phyloP scores from a whole-genome alignment of 768 basidiomycete species.

The Paxillus rubicundulus region DNA sequence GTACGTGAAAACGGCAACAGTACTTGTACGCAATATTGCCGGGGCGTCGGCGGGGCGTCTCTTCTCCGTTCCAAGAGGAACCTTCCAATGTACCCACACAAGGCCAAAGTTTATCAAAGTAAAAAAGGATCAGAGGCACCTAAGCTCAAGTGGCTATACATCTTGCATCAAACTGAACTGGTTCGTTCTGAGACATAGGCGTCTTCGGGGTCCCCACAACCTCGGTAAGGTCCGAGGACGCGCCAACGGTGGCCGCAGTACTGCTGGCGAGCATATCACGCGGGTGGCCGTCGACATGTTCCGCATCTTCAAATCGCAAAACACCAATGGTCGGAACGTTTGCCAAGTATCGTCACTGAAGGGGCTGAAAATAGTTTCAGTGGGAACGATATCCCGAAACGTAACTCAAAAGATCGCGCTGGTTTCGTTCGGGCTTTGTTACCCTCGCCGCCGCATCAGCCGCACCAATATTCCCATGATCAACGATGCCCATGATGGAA shows the following conservation, averaged over 20 bases:
- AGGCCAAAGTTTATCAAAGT: slow-evolving; percentile 3
- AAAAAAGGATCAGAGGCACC: slow-evolving; percentile 7
- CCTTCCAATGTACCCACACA: slow-evolving; percentile 4
- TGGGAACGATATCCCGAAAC: slow-evolving; percentile 24
- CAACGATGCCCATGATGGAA: slow-evolving; percentile 8
- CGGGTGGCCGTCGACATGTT: slow-evolving; percentile 15
- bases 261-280: slow-evolving; percentile 1
- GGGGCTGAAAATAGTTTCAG: slow-evolving; percentile 18
- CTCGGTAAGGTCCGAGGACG: slow-evolving; percentile 26
- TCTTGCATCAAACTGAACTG: slow-evolving; percentile 20
- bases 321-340: slow-evolving; percentile 1
- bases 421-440: slow-evolving; percentile 27
- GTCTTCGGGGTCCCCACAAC: slow-evolving; percentile 26
- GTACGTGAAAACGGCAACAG: slow-evolving; percentile 26
- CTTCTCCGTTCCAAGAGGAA: slow-evolving; percentile 19
- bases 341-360: slow-evolving; percentile 1
- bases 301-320: slow-evolving; percentile 6
- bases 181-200: slow-evolving; percentile 14
- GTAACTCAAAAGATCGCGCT: slow-evolving; percentile 5
- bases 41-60: slow-evolving; percentile 22
- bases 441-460: slow-evolving; percentile 14
- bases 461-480: slow-evolving; percentile 23
- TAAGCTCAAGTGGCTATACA: slow-evolving; percentile 5
- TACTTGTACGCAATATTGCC: slow-evolving; percentile 11
- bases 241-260: slow-evolving; percentile 9